Conservation (phyloP, 768 basidiomycete species). For the Xerocomus brunneocitrinus region DNA sequence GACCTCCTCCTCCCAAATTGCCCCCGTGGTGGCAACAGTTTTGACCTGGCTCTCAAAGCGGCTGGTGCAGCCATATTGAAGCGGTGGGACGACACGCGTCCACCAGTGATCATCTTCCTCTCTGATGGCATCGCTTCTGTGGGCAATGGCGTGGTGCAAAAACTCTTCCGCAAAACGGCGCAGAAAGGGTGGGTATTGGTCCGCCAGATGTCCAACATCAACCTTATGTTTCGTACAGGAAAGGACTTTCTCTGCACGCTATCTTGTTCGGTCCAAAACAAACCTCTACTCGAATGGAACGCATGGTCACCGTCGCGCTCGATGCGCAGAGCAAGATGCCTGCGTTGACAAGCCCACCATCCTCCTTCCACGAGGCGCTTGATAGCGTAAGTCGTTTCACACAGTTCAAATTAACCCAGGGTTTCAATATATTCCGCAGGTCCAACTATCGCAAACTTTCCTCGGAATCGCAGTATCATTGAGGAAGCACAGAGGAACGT, state of each 20-base stretch:
- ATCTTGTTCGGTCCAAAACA: constrained; percentile 47
- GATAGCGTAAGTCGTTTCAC: constrained; percentile 37
- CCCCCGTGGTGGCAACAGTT: constrained; percentile 41
- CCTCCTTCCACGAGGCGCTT: constrained; percentile 47
- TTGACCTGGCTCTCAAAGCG: constrained; percentile 35
- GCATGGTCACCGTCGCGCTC: constrained; percentile 47
- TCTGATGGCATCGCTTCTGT: constrained; percentile 49
- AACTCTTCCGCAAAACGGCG: constrained; percentile 35
- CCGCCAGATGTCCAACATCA: not conserved
- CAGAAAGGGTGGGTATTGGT: constrained; percentile 36
- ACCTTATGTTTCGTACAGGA: constrained; percentile 29
- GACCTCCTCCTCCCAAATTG: constrained; percentile 31
- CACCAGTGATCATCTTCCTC: constrained; percentile 52
- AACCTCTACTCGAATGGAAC: constrained; percentile 27
- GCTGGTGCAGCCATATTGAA: constrained; percentile 37
- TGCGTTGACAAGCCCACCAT: constrained; percentile 28
- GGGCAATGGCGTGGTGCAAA: constrained; percentile 30
- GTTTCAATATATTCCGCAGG: constrained; percentile 26
- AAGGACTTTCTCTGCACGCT: constrained; percentile 53
- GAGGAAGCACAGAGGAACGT: constrained; percentile 46
- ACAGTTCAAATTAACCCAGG: rapidly evolving
- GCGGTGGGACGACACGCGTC: constrained; percentile 43
- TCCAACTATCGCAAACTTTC: constrained; percentile 51
- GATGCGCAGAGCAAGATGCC: constrained; percentile 39
- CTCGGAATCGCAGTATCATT: constrained; percentile 53